Percentiles rank a stretch among this genome's conserved stretches.
Conservation (phyloP, 345 rosid species). For the Carallia brachiata region DNA sequence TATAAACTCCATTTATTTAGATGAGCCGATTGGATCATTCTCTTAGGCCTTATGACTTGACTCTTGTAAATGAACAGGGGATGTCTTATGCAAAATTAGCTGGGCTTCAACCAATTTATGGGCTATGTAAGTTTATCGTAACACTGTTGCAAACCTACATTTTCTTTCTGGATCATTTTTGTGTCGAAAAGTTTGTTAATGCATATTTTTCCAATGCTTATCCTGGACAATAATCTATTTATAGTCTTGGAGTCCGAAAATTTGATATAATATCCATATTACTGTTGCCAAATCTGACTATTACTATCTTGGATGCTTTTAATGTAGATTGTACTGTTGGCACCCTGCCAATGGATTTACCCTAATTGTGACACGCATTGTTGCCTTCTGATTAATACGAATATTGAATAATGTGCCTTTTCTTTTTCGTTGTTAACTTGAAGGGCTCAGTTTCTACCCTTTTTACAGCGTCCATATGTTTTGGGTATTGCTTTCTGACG, state of each 20-base stretch:
- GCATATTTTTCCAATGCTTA: not conserved
- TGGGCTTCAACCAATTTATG: slow-evolving; percentile 88
- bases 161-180: not conserved
- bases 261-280: too few relatives aligned
- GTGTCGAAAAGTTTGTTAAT: not conserved
- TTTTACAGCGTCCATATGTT: not conserved
- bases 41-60: slow-evolving; percentile 1
- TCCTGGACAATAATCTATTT: not conserved
- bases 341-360: not conserved
- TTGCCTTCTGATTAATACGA: slow-evolving; percentile 4
- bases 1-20: not conserved
- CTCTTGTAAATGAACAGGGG: slow-evolving; percentile 64
- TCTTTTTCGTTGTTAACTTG: not conserved
- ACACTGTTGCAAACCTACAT: not conserved
- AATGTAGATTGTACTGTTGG: not conserved
- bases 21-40: not conserved
- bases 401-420: not conserved
- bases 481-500: slow-evolving; percentile 3
- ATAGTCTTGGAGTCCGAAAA: too few relatives aligned
- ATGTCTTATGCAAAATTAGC: slow-evolving; percentile 99
- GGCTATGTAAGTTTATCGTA: slow-evolving; percentile 69
- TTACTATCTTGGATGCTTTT: too few relatives aligned
- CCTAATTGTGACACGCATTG: not conserved
- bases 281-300: too few relatives aligned
- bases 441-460: not conserved